A percentile compares a stretch with the other conserved stretches of the same genome.
These are phyloP conservation scores for Hypomontagnella submonticulosa DNA, from an alignment of 495 filamentous ascomycete genomes.

Conservation along the genomic window DNA sequence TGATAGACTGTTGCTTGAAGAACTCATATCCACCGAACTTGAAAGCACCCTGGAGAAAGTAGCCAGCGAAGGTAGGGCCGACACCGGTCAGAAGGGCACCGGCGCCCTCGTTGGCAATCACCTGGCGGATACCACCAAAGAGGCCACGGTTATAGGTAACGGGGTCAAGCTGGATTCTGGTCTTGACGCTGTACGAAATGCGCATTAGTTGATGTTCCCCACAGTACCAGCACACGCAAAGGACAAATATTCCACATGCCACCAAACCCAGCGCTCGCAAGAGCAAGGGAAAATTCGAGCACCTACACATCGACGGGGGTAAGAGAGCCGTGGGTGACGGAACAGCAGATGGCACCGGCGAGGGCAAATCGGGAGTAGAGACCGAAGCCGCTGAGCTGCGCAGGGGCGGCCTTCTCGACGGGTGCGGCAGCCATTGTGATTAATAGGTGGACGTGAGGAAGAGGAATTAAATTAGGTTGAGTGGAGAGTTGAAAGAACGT, in stretches of 20 bases:
- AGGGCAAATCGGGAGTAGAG: constrained; percentile 90
- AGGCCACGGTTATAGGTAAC: constrained; percentile 89
- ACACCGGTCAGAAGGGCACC: constrained; percentile 88
- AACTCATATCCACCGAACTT: constrained; percentile 97
- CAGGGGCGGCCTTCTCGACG: constrained; percentile 51
- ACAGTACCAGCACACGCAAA: neutral
- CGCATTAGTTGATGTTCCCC: constrained; percentile 30
- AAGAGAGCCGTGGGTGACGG: constrained; percentile 89
- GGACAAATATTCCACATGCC: no score
- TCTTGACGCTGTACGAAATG: constrained; percentile 79
- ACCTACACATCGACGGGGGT: constrained; percentile 98
- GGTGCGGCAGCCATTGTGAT: constrained; percentile 40
- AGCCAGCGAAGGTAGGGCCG: constrained; percentile 88
- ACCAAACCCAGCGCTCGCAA: constrained; percentile 7
- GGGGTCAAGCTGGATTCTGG: constrained; percentile 92
- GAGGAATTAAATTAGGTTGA: constrained; percentile 46
- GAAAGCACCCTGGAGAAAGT: constrained; percentile 95
- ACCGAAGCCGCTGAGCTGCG: constrained; percentile 59
- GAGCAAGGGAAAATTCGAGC: constrained; percentile 3
- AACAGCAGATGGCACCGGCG: constrained; percentile 93
- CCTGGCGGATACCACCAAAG: constrained; percentile 87
- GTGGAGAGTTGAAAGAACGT: constrained; percentile 44
- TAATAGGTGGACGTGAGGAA: constrained; percentile 36
- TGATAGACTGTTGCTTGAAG: constrained; percentile 94
- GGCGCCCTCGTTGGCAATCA: constrained; percentile 84